Base-by-base conservation (phyloP, 2,329 filamentous ascomycete genomes). In the Colletotrichum incanum region DNA sequence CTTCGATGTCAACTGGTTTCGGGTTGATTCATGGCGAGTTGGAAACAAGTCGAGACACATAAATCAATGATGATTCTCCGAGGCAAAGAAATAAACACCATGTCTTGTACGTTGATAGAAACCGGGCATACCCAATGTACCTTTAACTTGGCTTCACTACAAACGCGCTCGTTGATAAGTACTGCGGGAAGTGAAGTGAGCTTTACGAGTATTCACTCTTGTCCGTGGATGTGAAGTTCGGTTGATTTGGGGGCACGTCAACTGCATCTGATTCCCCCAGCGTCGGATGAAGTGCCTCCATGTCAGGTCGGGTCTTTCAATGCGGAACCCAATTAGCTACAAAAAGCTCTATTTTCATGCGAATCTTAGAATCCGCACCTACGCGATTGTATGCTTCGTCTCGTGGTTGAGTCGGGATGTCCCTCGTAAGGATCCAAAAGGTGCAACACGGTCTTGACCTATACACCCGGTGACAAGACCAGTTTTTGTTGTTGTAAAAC, bases 401-500 rank as follows among this genome's bases (percentile, higher is more conserved):
- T 34, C 49, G 20, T 63, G 16, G n/a, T 50, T 59, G 68, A 67
- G 64, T 49, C 49, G 68, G 14, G 64, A 62, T 56, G 23, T 50
- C n/a, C 26, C 28, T 54, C 11, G 9, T 18, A 47, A 54, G 45
- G 37, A 47, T 28, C 41, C 65, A 18, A 31, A 50, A 43, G 37
- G 54, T 45, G 5, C 20, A 49, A 56, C 37, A 28, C 31, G 26
- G 60, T 12, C 34, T 64, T 49, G 45, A 26, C 23, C 52, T 28
- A 28, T 60, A 55, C 47, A 43, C 41, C 45, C 39, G 49, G 55
- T 52, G 39, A 55, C 9, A 39, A 55, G 31, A 47, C 31, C 70
- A 64, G 41, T 28, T 43, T 55, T 28, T 62, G 50, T 28, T 62
- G 50, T 43, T 67, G 58, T 43, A 65, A 58, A 72, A 72, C 65